These are phyloP conservation scores for Tubosaeta sp. DNA, from an alignment of 768 basidiomycete genomes.

Conservation along the genomic window DNA sequence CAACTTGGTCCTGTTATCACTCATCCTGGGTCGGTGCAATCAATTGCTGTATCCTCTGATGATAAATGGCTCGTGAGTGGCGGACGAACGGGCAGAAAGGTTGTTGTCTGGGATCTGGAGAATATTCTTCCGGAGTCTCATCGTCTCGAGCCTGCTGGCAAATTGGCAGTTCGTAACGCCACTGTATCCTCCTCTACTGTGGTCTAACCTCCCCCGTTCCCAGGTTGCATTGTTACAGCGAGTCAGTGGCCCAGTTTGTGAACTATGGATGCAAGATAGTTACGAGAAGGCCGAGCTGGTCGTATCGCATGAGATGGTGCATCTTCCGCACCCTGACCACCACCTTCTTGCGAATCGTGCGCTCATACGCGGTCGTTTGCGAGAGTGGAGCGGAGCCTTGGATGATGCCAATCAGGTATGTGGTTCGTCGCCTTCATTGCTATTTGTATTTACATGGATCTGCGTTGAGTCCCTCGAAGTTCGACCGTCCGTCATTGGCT, in stretches of 20 bases:
- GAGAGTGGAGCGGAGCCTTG: conserved; percentile 7
- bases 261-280: conserved; percentile 6
- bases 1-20: conserved; percentile 10
- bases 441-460: background rate
- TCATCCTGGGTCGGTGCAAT: conserved; percentile 7
- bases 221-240: conserved; percentile 6
- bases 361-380: conserved; percentile 6
- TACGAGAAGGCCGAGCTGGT: conserved; percentile 6
- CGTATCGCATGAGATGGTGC: conserved; percentile 6
- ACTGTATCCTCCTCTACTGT: background rate
- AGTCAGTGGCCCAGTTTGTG: background rate
- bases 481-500: conserved; percentile 8
- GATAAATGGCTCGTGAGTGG: conserved; percentile 9
- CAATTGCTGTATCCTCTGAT: conserved; percentile 9
- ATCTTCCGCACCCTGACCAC: background rate
- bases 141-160: background rate
- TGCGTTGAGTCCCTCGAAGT: conserved; percentile 9
- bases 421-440: background rate
- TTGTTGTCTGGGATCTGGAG: conserved; percentile 6
- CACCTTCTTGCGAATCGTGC: conserved; percentile 7
- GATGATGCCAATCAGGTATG: conserved; percentile 8
- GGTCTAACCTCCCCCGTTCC: background rate
- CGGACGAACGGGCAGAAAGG: conserved; percentile 4
- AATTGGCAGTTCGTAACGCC: background rate
- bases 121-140: conserved; percentile 7